Conservation (phyloP, 306 rosid genomes). For the Casuarina glauca region DNA sequence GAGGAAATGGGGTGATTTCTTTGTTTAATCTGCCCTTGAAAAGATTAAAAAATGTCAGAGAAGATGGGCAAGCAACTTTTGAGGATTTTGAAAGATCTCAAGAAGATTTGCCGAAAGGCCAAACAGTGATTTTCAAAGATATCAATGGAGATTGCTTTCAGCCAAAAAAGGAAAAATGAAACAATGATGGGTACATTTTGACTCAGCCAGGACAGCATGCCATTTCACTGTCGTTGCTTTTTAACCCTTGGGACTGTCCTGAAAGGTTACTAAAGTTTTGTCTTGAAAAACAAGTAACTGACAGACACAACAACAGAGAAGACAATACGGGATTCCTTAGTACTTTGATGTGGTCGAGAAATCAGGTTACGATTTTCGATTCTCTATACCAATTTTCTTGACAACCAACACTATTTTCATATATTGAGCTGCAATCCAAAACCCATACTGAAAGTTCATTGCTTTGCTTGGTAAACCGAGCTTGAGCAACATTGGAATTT, state of each 20-base stretch:
- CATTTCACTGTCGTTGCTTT: not conserved
- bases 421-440: too few relatives aligned
- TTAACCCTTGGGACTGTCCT: not conserved
- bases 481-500: too few relatives aligned
- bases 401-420: too few relatives aligned
- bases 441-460: too few relatives aligned
- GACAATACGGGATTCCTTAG: too few relatives aligned
- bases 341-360: too few relatives aligned
- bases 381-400: too few relatives aligned
- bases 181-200: constrained; percentile 16
- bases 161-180: constrained; percentile 36
- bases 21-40: not conserved
- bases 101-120: constrained; percentile 40
- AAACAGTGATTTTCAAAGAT: constrained; percentile 26
- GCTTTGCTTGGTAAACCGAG: too few relatives aligned
- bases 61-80: not conserved
- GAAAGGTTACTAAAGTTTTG: not conserved
- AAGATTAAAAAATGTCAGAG: not conserved
- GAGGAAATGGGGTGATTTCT: not conserved
- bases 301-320: too few relatives aligned
- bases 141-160: constrained; percentile 32
- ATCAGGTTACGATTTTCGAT: too few relatives aligned
- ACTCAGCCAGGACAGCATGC: not conserved
- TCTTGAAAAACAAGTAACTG: constrained; percentile 3
- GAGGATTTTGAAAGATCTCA: constrained; percentile 29